A percentile compares a stretch with the other conserved stretches of the same genome.
Conservation (phyloP, 2,329 filamentous ascomycete genomes). For the Neopestalotiopsis sp. region DNA sequence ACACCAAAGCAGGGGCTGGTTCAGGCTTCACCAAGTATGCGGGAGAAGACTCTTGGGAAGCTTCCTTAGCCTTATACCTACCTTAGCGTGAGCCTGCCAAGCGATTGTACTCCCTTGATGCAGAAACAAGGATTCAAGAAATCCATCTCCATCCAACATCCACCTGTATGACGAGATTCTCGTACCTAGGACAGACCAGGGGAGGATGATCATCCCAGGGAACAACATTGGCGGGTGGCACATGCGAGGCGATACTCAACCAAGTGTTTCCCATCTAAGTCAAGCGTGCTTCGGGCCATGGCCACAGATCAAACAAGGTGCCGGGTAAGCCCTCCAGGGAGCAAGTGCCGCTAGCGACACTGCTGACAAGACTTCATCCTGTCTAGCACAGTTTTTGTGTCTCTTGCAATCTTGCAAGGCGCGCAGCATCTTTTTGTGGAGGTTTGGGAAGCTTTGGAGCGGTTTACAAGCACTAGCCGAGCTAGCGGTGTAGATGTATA, state of each 20-base stretch:
- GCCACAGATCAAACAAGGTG: no score
- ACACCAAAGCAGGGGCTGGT: not conserved
- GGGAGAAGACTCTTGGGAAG: not conserved
- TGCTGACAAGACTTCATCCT: conserved; percentile 5
- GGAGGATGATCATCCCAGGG: not conserved
- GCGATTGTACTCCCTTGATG: not conserved
- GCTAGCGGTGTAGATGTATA: no score
- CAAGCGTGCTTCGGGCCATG: not conserved
- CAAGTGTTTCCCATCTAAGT: conserved; percentile 1
- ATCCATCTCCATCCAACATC: not conserved
- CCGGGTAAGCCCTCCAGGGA: not conserved
- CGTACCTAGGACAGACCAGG: no score
- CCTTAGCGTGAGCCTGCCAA: not conserved
- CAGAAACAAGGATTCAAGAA: not conserved
- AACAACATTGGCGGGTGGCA: not conserved
- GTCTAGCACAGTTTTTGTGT: no score
- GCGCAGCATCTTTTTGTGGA: no score
- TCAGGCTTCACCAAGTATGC: not conserved
- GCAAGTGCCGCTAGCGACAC: not conserved
- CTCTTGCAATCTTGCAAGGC: no score
- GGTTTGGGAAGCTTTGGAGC: no score
- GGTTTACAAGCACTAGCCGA: no score
- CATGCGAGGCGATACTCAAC: conserved; percentile 4
- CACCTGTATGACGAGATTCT: not conserved
- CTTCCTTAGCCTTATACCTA: not conserved